These are phyloP conservation scores for Amanita brunnescens DNA, from an alignment of 768 basidiomycete species.

Conservation along the genomic window DNA sequence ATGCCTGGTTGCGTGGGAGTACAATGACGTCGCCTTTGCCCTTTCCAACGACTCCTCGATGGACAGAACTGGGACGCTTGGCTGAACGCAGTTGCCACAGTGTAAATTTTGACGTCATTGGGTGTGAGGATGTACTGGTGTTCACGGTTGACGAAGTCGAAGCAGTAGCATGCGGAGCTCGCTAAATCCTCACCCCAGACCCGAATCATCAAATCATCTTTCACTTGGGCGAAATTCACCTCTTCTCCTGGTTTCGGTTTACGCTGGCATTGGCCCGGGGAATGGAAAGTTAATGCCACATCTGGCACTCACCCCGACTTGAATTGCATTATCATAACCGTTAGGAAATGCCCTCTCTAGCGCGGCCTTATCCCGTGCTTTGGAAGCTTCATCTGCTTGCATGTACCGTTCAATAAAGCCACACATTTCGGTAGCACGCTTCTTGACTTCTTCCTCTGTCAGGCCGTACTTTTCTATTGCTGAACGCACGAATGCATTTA, in stretches of 20 bases:
- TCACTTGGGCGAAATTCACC: conserved; percentile 9
- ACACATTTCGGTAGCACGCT: conserved; percentile 5
- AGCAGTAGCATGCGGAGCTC: conserved; percentile 7
- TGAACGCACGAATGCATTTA: conserved; percentile 4
- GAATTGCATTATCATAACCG: conserved; percentile 8
- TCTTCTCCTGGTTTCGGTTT: conserved; percentile 10
- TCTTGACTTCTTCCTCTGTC: conserved; percentile 8
- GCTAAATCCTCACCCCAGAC: conserved; percentile 12
- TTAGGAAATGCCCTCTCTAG: conserved; percentile 5
- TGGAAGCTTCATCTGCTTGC: conserved; percentile 2
- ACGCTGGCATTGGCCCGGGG: conserved; percentile 8
- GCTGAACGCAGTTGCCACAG: conserved; percentile 10
- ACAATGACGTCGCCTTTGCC: conserved; percentile 1
- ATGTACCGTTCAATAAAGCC: conserved; percentile 6
- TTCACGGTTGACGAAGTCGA: conserved; percentile 10
- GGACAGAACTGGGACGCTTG: conserved; percentile 8
- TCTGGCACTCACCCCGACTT: conserved; percentile 10
- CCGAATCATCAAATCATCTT: conserved; percentile 11
- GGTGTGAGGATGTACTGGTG: conserved; percentile 11
- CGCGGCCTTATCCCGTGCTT: conserved; percentile 9
- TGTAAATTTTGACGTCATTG: conserved; percentile 11
- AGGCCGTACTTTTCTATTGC: conserved; percentile 5
- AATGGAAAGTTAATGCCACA: conserved; percentile 6
- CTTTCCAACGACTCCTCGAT: conserved; percentile 9
- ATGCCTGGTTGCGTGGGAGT: conserved; percentile 4